phyloP scores from a whole-genome alignment of 306 rosid species.

The Ormosia semicastrata region DNA sequence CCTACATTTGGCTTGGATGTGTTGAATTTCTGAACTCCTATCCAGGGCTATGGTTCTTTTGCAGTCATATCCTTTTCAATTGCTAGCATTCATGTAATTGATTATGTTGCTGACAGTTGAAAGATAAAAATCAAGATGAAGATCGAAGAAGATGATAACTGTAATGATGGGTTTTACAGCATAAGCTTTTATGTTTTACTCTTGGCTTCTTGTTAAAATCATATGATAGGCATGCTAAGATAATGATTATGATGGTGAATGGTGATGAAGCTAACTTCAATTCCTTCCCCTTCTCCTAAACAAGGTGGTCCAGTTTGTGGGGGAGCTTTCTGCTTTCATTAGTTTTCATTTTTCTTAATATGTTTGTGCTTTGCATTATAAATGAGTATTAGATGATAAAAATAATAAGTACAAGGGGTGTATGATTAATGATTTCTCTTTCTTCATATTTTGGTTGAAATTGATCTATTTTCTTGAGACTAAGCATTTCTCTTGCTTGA shows the following conservation, averaged over 20 bases:
- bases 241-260: not conserved
- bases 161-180: not conserved
- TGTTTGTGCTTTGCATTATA: not conserved
- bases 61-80: no score
- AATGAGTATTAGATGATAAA: not conserved
- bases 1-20: no score
- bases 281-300: not conserved
- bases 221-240: not conserved
- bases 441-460: not conserved
- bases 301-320: not conserved
- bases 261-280: not conserved
- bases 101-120: no score
- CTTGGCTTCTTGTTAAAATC: not conserved
- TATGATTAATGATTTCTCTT: not conserved
- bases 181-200: not conserved
- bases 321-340: not conserved
- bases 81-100: no score
- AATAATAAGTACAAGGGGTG: not conserved
- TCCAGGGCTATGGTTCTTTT: no score
- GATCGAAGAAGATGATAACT: no score
- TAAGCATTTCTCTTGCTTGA: not conserved
- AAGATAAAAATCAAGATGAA: no score
- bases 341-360: not conserved
- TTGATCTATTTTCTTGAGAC: not conserved
- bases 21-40: no score